A percentile compares a stretch with the other conserved stretches of the same genome.
These are phyloP conservation scores for Cardamine resedifolia DNA, from an alignment of 345 rosid genomes.

Conservation along the genomic window DNA sequence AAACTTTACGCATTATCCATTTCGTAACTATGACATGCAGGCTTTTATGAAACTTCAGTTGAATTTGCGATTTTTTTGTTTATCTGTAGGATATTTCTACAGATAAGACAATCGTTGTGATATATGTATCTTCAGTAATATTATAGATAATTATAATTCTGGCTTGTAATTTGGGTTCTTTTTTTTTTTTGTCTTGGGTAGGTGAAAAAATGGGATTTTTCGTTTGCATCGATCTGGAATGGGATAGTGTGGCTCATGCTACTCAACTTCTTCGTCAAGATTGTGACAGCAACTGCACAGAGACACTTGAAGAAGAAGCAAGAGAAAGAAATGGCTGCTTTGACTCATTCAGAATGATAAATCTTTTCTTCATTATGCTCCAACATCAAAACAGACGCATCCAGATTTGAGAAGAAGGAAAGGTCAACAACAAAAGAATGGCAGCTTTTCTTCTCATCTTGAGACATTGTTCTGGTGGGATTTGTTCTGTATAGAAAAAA, in stretches of 20 bases:
- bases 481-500: slow-evolving; percentile 15
- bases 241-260: slow-evolving; percentile 98
- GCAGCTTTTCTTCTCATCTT: slow-evolving; percentile 19
- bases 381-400: slow-evolving; percentile 21
- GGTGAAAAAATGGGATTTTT: slow-evolving; percentile 82
- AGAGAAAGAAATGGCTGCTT: slow-evolving; percentile 54
- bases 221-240: slow-evolving; percentile 81
- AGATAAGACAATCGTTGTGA: too few relatives aligned
- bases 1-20: neutral
- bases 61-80: neutral
- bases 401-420: slow-evolving; percentile 22
- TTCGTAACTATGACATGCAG: neutral
- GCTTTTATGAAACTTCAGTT: neutral
- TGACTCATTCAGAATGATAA: slow-evolving; percentile 45
- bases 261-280: slow-evolving; percentile 73
- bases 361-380: slow-evolving; percentile 5
- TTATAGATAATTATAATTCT: too few relatives aligned
- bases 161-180: too few relatives aligned
- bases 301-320: slow-evolving; percentile 71
- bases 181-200: slow-evolving; percentile 15
- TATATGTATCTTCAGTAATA: too few relatives aligned
- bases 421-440: neutral
- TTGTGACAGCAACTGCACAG: slow-evolving; percentile 81
- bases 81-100: slow-evolving; percentile 56
- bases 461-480: slow-evolving; percentile 27